A percentile compares a stretch with the other conserved stretches of the same genome.
Conservation (phyloP, 2,329 filamentous ascomycete genomes). For the Cladobotryum mycophilum region DNA sequence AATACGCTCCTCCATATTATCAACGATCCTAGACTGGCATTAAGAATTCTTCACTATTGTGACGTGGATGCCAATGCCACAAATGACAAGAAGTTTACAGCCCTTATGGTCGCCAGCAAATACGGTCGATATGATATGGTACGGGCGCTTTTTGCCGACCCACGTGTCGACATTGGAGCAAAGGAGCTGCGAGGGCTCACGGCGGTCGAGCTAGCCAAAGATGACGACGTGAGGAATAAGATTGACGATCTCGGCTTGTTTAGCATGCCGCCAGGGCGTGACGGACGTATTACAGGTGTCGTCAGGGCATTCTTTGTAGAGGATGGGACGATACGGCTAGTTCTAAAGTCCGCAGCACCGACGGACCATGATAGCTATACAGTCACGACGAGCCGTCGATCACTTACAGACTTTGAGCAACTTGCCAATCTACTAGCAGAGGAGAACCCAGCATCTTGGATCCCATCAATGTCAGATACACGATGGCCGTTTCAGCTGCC, state of each 20-base stretch:
- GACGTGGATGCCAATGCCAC: conserved; percentile 95
- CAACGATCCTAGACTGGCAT: conserved; percentile 72
- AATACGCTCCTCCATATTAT: conserved; percentile 96
- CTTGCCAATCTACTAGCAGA: conserved; percentile 74
- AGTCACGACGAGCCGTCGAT: conserved; percentile 88
- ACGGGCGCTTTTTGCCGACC: conserved; percentile 76
- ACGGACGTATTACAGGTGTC: conserved; percentile 82
- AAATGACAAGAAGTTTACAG: conserved; percentile 92
- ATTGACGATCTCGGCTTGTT: conserved; percentile 92
- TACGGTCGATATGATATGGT: conserved; percentile 95
- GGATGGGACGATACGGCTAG: conserved; percentile 85
- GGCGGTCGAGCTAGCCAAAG: conserved; percentile 92
- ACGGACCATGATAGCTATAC: conserved; percentile 78
- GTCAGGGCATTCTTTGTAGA: conserved; percentile 96
- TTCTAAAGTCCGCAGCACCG: conserved; percentile 88
- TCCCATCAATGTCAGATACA: conserved; percentile 70
- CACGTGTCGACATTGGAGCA: conserved; percentile 76
- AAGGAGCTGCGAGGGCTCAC: conserved; percentile 84
- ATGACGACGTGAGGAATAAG: conserved; percentile 92
- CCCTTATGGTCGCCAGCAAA: conserved; percentile 97
- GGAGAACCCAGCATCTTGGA: conserved; percentile 93
- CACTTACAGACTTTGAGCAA: conserved; percentile 84
- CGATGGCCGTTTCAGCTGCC: conserved; percentile 90
- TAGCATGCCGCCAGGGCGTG: conserved; percentile 61
- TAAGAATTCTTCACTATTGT: conserved; percentile 71